Conservation (phyloP, 108 stramenopile species). For the Nitzschia palea region DNA sequence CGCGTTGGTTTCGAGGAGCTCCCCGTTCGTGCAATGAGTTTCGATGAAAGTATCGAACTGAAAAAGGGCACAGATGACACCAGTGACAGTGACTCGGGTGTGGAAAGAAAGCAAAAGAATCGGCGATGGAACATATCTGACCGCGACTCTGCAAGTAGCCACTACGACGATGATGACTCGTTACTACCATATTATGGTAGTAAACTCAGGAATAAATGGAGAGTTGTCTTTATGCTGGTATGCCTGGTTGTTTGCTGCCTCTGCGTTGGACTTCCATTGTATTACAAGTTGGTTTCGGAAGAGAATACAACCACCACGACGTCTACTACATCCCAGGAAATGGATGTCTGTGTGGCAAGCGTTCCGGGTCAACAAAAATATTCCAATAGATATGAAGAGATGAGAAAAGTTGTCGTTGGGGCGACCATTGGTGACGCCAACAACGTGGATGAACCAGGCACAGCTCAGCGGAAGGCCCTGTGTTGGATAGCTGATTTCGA, state of each 20-base stretch:
- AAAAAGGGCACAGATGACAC: slow-evolving; percentile 5
- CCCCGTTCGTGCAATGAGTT: slow-evolving; percentile 14
- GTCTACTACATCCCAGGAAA: too few species aligned
- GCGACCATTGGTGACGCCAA: neutral
- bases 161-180: slow-evolving; percentile 8
- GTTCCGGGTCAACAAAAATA: neutral
- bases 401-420: neutral
- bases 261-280: neutral
- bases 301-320: too few species aligned
- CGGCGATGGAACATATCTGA: slow-evolving; percentile 7
- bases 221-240: slow-evolving; percentile 1
- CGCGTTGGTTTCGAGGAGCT: slow-evolving; percentile 4
- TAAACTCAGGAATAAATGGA: slow-evolving; percentile 1
- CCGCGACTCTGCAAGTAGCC: slow-evolving; percentile 5
- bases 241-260: neutral
- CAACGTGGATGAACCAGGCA: slow-evolving; percentile 5
- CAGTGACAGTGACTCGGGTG: neutral
- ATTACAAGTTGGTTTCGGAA: neutral
- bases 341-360: neutral
- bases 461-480: slow-evolving; percentile 24
- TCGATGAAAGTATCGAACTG: slow-evolving; percentile 11
- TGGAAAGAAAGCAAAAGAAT: neutral
- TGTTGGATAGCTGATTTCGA: slow-evolving; percentile 30
- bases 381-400: neutral
- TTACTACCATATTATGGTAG: neutral